These are phyloP conservation scores for Penicillium sp. DNA, from an alignment of 2,329 filamentous ascomycete genomes.

Conservation along the genomic window DNA sequence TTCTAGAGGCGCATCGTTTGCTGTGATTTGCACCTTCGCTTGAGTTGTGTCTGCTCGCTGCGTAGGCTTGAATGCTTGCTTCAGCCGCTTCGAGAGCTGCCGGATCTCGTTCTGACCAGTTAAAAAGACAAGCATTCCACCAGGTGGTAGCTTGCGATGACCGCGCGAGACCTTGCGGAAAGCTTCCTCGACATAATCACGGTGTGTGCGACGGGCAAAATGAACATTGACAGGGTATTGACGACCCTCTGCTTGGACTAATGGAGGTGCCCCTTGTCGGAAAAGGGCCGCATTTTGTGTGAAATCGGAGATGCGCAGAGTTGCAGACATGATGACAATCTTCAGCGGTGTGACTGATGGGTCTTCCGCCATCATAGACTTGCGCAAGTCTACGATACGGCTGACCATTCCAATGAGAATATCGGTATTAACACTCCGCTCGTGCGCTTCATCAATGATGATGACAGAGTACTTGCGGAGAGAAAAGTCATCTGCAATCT, in stretches of 20 bases:
- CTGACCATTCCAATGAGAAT: constrained; percentile 98
- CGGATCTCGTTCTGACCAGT: constrained; percentile 93
- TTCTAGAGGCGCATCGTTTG: constrained; percentile 77
- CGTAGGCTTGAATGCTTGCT: constrained; percentile 66
- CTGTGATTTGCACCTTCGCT: constrained; percentile 74
- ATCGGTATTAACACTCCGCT: constrained; percentile 96
- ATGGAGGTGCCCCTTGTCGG: constrained; percentile 70
- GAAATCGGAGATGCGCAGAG: constrained; percentile 86
- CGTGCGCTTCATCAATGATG: constrained; percentile 95
- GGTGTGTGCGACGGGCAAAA: constrained; percentile 79
- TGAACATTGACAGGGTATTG: constrained; percentile 90
- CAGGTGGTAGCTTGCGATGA: constrained; percentile 85
- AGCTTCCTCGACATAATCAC: constrained; percentile 89
- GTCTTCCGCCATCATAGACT: constrained; percentile 74
- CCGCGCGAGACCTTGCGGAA: constrained; percentile 86
- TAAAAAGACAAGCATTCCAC: constrained; percentile 90
- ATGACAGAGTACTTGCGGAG: constrained; percentile 90
- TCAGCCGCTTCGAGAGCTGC: constrained; percentile 78
- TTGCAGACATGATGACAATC: constrained; percentile 97
- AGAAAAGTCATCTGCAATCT: constrained; percentile 87
- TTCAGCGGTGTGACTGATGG: constrained; percentile 77
- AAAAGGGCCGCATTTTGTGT: constrained; percentile 84
- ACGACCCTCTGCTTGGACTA: constrained; percentile 87
- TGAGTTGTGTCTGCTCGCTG: constrained; percentile 56
- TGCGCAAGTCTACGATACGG: constrained; percentile 82